Evolutionary conservation across 208 protist genomes (phyloP), one percentile per base, ranked within the genome.

Genomic region (Leptomonas seymouri): DNA sequence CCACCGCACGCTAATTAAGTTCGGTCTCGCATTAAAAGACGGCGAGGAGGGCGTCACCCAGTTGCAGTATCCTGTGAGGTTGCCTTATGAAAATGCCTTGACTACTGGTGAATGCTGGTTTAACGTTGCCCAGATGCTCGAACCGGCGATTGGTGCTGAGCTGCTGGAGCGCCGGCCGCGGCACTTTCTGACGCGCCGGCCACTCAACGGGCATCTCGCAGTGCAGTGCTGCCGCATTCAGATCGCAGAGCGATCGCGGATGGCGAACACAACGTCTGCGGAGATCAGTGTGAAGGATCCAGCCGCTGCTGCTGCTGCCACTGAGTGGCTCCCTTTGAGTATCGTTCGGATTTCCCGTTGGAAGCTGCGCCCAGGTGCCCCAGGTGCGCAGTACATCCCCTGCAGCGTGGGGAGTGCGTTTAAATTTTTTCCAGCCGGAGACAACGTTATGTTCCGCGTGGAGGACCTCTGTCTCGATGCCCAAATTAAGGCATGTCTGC

Each of bases 61-160:
- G 50, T 39, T 4, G 42, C n/a, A 21, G 11, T 4, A 21, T 5
- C 72, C 79, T 1, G 48, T 71, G 20, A 54, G 27, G 23, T 46
- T 87, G 42, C 56, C 58, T 15, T 68, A 42, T 21, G 31, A 28
- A 8, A 21, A 69, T 11, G 66, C 70, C 3, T 79, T 60, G 62
- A 34, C 61, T 12, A 72, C 58, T n/a, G 53, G 62, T 31, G 71
- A 83, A 21, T 90, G 81, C 74, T 87, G 82, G 79, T 93, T 90
- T 67, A 96, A 96, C 73, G 51, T 89, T 2, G 64, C 77, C 20
- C 90, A 96, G 71, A 71, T 96, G 51, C 53, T 62, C 23, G 87
- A 96, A 68, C 76, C 86, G 2, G 30, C 56, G 1, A 46, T 89
- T 12, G 75, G 68, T 9, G 71, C 78, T 25, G 78, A 82, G 65